These are phyloP conservation scores for Picea sitchensis DNA, from an alignment of 75 land plant genomes.

Conservation along the genomic window DNA sequence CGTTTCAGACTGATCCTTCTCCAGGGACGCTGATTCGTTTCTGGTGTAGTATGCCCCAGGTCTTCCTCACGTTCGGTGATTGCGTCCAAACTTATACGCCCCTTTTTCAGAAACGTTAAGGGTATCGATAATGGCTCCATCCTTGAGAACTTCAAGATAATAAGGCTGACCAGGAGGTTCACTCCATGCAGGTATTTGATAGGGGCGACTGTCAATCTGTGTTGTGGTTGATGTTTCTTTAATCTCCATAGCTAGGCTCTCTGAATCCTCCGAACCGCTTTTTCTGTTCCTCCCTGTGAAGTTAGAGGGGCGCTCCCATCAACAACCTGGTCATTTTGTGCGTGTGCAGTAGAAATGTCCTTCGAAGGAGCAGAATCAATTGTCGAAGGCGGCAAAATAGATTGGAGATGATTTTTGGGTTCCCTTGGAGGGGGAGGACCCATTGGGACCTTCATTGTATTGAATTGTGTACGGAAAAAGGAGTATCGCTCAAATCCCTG, in stretches of 20 bases:
- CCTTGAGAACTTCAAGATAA: constrained; percentile 75
- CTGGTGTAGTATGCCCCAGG: no score
- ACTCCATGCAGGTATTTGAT: constrained; percentile 80
- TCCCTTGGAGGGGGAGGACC: constrained; percentile 5
- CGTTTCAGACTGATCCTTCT: no score
- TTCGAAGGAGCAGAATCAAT: not conserved
- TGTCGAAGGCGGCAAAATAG: not conserved
- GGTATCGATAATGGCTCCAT: constrained; percentile 65
- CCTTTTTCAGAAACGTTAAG: constrained; percentile 29
- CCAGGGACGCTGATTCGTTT: no score
- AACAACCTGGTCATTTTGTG: not conserved
- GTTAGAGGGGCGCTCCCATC: not conserved
- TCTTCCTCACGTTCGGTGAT: no score
- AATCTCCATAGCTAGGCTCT: not conserved
- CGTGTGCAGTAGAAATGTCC: not conserved
- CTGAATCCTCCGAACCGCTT: not conserved
- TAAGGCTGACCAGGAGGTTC: constrained; percentile 59
- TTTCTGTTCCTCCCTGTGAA: not conserved
- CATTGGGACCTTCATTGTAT: constrained; percentile 8
- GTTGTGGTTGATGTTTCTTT: not conserved
- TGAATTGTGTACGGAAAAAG: no score
- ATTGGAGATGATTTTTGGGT: not conserved
- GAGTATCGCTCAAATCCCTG: no score
- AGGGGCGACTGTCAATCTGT: constrained; percentile 18
- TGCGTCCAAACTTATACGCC: no score